A percentile compares a stretch with the other conserved stretches of the same genome.
Conservation (phyloP, 2,329 filamentous ascomycete genomes). For the Colletotrichum siamense region DNA sequence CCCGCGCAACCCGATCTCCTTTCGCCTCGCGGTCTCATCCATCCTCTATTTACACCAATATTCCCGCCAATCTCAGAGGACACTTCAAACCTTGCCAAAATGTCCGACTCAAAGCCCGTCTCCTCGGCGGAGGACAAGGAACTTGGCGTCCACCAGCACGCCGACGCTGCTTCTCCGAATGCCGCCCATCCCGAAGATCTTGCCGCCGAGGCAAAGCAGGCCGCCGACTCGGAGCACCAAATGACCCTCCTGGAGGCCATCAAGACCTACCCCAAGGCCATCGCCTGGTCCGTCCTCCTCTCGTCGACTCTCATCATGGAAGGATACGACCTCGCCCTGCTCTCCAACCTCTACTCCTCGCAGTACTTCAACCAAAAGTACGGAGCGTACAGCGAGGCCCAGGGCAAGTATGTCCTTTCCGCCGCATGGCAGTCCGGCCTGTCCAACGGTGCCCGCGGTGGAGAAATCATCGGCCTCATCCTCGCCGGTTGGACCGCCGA, state of each 20-base stretch:
- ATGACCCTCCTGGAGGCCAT: constrained; percentile 46
- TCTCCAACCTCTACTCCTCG: constrained; percentile 55
- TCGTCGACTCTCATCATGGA: constrained; percentile 56
- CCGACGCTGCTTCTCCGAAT: background rate
- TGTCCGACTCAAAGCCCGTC: constrained; percentile 26
- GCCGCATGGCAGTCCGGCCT: constrained; percentile 64
- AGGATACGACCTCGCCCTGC: constrained; percentile 55
- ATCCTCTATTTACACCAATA: background rate
- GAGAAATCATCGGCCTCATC: constrained; percentile 61
- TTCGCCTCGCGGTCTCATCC: background rate
- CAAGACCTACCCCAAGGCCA: constrained; percentile 50
- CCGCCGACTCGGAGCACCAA: constrained; percentile 43
- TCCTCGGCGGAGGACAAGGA: constrained; percentile 22
- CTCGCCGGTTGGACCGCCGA: constrained; percentile 59
- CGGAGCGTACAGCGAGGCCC: constrained; percentile 38
- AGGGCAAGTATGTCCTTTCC: constrained; percentile 50
- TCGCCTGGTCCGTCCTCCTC: constrained; percentile 51
- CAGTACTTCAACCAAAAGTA: constrained; percentile 50
- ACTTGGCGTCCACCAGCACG: constrained; percentile 29
- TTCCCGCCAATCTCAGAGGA: background rate
- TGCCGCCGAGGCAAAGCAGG: constrained; percentile 43
- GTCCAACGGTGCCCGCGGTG: constrained; percentile 57
- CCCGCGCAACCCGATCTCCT: background rate
- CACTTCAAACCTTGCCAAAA: constrained; percentile 11
- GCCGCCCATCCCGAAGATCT: constrained; percentile 25